Evolutionary conservation across 768 basidiomycete species (phyloP), one percentile per base, ranked within the genome.

Genomic region (Dendrothele bispora): DNA sequence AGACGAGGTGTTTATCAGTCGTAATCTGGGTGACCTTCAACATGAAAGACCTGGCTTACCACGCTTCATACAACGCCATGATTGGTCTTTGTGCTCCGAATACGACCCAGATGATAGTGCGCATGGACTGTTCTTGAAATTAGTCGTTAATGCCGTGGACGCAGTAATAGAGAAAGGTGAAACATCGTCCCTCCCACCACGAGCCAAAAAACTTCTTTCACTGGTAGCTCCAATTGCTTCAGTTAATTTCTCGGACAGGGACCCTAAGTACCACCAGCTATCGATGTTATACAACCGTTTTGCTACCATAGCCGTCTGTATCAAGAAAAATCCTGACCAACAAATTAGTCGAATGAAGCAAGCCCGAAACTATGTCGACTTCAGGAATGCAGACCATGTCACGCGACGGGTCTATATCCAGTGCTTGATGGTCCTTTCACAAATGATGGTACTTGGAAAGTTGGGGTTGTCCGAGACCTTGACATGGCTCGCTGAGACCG

Each of bases 281-380:
- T 86, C 90, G 1, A 83, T 83, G 76, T 72, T 95, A 27, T 82
- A 86, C 64, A 97, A 97, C 64, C 82, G 93, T 7, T 82, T 90
- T 56, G 81, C 79, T 40, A 84, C 88, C 10, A 71, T 88, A 53
- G 80, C 86, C 5, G 71, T 90, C 22, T 83, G 82, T 4, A 74
- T 88, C 35, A 77, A 84, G 55, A 77, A 97, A 37, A 81, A 86
- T 38, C 59, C 70, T 1, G 55, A 70, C 2, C 74, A 77, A 18
- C 65, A 75, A 38, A 66, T 65, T 4, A 72, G 75, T 36, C 80
- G 86, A 14, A 63, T 94, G 34, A 65, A 73, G n/a, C 82, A 81
- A 43, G 84, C 86, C 5, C 79, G 75, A 15, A 75, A 74, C 22
- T 91, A 88, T 55, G 73, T 90, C 46, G 65, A 70, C 45, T 93